Evolutionary conservation across 345 rosid genomes (phyloP), one percentile per base, ranked within the genome.

Genomic region (Punica granatum): DNA sequence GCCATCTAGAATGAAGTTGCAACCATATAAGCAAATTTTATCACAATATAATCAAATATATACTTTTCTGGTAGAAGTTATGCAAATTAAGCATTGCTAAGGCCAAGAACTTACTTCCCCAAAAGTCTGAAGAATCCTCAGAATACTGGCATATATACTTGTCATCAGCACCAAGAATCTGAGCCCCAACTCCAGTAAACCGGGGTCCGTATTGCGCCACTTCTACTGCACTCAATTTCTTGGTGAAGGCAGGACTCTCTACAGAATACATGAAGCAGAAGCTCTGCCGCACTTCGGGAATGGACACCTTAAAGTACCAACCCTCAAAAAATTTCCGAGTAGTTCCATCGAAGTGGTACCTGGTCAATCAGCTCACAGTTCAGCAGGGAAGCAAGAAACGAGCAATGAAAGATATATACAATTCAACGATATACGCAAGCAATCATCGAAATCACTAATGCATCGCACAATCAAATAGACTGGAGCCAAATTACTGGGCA

Each of bases 191-290:
- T 54, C 98, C 98, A 11, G 92, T 86, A 74, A 73, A 87, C 63
- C 94, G 73, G 13, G 89, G 75, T 65, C 98, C 98, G 46, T 88
- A 71, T 46, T 81, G 86, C 51, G 74, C 81, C 58, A 36, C 35
- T 21, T 93, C 98, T 33, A 86, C 70, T 2, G 84, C 72, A 12
- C 85, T 79, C 72, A 87, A 62, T 44, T 73, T 83, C 63, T 74
- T 79, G 34, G 68, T 72, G 64, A 93, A 93, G 11, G 89, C 85
- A 3, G 98, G 98, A 76, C 79, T 93, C 82, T 90, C 97, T 63
- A 90, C 81, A 0, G 97, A 80, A 67, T 90, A 93, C 94, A 93
- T 93, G 74, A 93, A 88, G 78, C 97, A 93, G 83, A 93, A 93
- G 70, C 94, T 93, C 82, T 93, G 92, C 62, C 54, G 84, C 70